These are phyloP conservation scores for Allium sativum DNA, from an alignment of 106 monocot species.

Conservation along the genomic window DNA sequence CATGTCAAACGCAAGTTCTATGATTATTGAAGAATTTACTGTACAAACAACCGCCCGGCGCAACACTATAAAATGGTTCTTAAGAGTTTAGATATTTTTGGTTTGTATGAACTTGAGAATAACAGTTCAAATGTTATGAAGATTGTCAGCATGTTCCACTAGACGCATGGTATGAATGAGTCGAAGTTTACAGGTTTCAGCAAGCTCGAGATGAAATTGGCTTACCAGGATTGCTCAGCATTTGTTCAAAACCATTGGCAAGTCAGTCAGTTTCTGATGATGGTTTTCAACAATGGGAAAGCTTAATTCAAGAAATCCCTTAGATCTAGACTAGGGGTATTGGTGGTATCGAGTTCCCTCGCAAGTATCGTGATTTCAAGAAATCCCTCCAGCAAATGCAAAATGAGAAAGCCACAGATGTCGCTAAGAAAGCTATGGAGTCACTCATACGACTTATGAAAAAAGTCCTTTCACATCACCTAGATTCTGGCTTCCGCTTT, in stretches of 20 bases:
- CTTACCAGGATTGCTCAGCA: conserved; percentile 78
- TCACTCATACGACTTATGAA: conserved; percentile 89
- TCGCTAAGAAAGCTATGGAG: conserved; percentile 40
- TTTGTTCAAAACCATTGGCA: conserved; percentile 80
- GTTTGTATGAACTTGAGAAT: conserved; percentile 73
- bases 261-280: conserved; percentile 86
- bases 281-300: conserved; percentile 73
- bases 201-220: conserved; percentile 40
- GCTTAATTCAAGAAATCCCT: conserved; percentile 83
- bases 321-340: conserved; percentile 64
- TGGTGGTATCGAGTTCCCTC: conserved; percentile 93
- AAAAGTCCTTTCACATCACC: conserved; percentile 71
- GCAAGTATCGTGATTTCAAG: conserved; percentile 97
- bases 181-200: conserved; percentile 90
- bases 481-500: conserved; percentile 80
- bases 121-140: conserved; percentile 74
- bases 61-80: conserved; percentile 53
- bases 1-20: conserved; percentile 83
- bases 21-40: conserved; percentile 76
- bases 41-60: conserved; percentile 53
- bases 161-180: conserved; percentile 95
- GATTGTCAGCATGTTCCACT: conserved; percentile 86
- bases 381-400: conserved; percentile 46
- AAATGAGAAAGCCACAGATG: conserved; percentile 31
- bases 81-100: conserved; percentile 90